A percentile compares a stretch with the other conserved stretches of the same genome.
Evolutionary conservation across 139 green algal genomes (phyloP).

Genomic region (Yamagishiella unicocca): DNA sequence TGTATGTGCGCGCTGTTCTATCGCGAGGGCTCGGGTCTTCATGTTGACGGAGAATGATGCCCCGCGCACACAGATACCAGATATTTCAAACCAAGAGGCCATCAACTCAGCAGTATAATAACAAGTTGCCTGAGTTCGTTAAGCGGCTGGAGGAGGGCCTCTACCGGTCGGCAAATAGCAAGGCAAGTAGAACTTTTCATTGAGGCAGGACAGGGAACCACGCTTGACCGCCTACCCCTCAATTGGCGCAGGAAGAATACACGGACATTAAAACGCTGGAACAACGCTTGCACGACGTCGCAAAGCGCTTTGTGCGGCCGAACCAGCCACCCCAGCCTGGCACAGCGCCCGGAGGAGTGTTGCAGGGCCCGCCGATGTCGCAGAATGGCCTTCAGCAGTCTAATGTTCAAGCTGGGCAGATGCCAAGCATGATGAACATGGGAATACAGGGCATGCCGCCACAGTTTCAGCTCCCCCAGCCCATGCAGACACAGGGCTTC

Average conservation of each 20-base stretch:
- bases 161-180: conserved; percentile 78
- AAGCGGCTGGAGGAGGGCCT: conserved; percentile 85
- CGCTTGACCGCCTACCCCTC: not conserved
- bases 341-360: conserved; percentile 1
- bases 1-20: conserved; percentile 9
- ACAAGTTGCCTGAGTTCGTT: conserved; percentile 91
- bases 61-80: conserved; percentile 8
- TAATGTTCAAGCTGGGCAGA: not conserved
- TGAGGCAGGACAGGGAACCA: not conserved
- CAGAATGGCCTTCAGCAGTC: conserved; percentile 38
- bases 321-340: not conserved
- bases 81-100: conserved; percentile 59
- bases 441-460: conserved; percentile 10
- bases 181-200: conserved; percentile 52
- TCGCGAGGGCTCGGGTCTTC: not conserved
- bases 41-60: conserved; percentile 42
- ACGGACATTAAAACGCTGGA: conserved; percentile 85
- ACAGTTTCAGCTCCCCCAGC: conserved; percentile 29
- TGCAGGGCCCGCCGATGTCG: conserved; percentile 19
- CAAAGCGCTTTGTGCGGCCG: conserved; percentile 68
- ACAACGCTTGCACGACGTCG: conserved; percentile 84
- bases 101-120: conserved; percentile 55
- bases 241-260: conserved; percentile 86
- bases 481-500: conserved; percentile 55
- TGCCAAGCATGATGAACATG: conserved; percentile 32